phyloP scores from a whole-genome alignment of 2,329 filamentous ascomycete species.

The Alternaria novae-zelandiae region DNA sequence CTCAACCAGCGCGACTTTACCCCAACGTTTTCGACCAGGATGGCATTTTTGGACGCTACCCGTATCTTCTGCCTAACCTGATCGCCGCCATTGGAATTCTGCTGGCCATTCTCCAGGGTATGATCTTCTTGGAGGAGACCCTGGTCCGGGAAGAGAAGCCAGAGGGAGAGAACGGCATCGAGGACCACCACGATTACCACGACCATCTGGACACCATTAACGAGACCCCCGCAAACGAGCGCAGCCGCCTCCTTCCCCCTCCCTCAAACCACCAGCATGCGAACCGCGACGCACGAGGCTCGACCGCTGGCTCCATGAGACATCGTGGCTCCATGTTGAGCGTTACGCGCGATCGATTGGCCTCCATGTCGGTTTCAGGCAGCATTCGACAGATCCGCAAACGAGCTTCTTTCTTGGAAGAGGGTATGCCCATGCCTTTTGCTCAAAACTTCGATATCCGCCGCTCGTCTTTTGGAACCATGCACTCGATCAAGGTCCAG shows the following conservation, averaged over 20 bases:
- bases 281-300: conserved; percentile 41
- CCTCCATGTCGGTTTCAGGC: conserved; percentile 39
- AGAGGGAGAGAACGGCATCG: conserved; percentile 45
- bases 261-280: conserved; percentile 56
- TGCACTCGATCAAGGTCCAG: conserved; percentile 44
- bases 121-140: conserved; percentile 83
- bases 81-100: conserved; percentile 79
- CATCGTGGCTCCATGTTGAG: conserved; percentile 34
- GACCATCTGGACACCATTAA: conserved; percentile 74
- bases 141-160: conserved; percentile 38
- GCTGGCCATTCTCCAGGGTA: conserved; percentile 79
- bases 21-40: conserved; percentile 72
- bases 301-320: conserved; percentile 32
- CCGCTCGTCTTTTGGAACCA: conserved; percentile 46
- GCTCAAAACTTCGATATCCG: conserved; percentile 45
- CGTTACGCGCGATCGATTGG: conserved; percentile 31
- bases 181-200: conserved; percentile 26
- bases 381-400: conserved; percentile 44
- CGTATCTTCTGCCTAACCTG: conserved; percentile 88
- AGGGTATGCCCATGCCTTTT: conserved; percentile 42
- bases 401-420: conserved; percentile 46
- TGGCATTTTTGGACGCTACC: conserved; percentile 77
- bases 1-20: conserved; percentile 76
- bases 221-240: conserved; percentile 66
- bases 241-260: conserved; percentile 62